These are phyloP conservation scores for Malassezia equina DNA, from an alignment of 1,284 basidiomycete genomes.

Conservation along the genomic window DNA sequence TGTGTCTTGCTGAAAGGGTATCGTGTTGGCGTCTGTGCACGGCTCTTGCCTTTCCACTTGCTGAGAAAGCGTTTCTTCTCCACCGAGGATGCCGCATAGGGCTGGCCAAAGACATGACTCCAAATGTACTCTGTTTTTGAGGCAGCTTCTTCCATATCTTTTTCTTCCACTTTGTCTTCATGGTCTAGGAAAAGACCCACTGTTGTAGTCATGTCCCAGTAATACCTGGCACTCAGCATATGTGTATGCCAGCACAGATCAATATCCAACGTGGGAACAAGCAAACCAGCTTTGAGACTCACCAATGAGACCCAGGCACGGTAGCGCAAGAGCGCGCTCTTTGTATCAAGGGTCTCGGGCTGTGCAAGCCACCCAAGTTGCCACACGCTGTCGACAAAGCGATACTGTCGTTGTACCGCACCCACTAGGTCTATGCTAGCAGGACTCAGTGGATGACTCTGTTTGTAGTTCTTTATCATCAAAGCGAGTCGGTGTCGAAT, in stretches of 20 bases:
- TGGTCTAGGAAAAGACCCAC: conserved; percentile 35
- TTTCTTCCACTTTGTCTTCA: background rate
- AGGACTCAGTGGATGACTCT: background rate
- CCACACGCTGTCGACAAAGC: background rate
- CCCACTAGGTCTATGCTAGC: background rate
- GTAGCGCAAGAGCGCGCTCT: conserved; percentile 16
- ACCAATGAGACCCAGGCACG: conserved; percentile 26
- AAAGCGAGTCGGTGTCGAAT: background rate
- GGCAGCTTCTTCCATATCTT: background rate
- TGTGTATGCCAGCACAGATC: conserved; percentile 40
- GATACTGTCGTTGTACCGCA: background rate
- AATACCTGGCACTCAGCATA: conserved; percentile 22
- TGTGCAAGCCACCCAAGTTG: background rate
- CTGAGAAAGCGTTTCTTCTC: background rate
- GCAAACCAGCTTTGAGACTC: conserved; percentile 7
- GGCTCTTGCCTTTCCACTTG: background rate
- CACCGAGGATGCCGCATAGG: background rate
- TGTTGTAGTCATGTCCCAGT: conserved; percentile 19
- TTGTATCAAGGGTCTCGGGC: background rate
- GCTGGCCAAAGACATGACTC: background rate
- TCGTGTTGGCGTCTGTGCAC: background rate
- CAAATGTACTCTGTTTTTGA: background rate
- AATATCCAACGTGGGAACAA: conserved; percentile 34
- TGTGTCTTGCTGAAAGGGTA: background rate
- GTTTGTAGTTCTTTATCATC: background rate